These are phyloP conservation scores for Discostella stelligeroides DNA, from an alignment of 108 stramenopile species.

Conservation along the genomic window DNA sequence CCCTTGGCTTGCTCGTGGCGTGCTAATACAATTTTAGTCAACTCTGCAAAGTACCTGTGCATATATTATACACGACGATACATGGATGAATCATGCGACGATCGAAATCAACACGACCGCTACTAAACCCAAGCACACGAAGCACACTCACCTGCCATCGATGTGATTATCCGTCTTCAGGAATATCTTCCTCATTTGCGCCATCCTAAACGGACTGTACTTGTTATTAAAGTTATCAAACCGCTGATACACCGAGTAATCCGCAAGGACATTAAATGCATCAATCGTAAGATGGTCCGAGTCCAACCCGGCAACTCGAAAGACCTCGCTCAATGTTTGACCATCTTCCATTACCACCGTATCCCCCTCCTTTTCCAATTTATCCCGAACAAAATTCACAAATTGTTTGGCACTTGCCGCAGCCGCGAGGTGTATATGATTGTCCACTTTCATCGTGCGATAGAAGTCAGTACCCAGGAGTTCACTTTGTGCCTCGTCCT, in stretches of 20 bases:
- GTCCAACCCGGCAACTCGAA: slow-evolving; percentile 88
- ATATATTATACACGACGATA: slow-evolving; percentile 24
- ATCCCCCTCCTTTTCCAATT: slow-evolving; percentile 90
- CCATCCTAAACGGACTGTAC: slow-evolving; percentile 97
- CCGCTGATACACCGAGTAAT: slow-evolving; percentile 97
- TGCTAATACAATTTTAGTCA: slow-evolving; percentile 88
- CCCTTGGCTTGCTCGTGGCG: slow-evolving; percentile 92
- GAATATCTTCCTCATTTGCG: slow-evolving; percentile 98
- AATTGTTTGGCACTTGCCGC: slow-evolving; percentile 98
- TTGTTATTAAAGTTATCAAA: slow-evolving; percentile 99
- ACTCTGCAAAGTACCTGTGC: slow-evolving; percentile 90
- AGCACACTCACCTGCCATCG: slow-evolving; percentile 61
- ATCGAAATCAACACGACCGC: neutral
- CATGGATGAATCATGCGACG: neutral
- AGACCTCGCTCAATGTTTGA: slow-evolving; percentile 79
- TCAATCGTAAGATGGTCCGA: slow-evolving; percentile 98
- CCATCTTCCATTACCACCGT: slow-evolving; percentile 81
- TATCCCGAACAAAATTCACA: slow-evolving; percentile 96
- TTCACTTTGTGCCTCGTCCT: slow-evolving; percentile 78
- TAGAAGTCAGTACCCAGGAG: slow-evolving; percentile 97
- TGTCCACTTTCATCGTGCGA: slow-evolving; percentile 97
- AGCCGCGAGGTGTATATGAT: slow-evolving; percentile 98
- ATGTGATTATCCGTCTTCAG: slow-evolving; percentile 96
- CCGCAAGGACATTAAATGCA: slow-evolving; percentile 98
- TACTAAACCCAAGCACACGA: slow-evolving; percentile 17